phyloP scores from a whole-genome alignment of 2,329 filamentous ascomycete genomes.

The Saccharata proteae region DNA sequence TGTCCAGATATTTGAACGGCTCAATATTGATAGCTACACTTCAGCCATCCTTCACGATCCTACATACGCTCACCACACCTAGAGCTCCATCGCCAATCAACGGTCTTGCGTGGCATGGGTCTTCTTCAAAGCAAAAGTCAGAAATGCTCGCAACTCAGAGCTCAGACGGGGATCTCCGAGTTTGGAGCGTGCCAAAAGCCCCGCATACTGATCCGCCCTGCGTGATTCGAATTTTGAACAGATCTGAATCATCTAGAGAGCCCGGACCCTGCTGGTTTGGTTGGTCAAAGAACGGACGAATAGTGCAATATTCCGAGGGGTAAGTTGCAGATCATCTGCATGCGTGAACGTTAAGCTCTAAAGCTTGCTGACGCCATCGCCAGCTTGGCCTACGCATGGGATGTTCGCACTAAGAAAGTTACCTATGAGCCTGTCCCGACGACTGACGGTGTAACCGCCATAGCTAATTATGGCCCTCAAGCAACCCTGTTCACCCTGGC shows the following conservation, averaged over 20 bases:
- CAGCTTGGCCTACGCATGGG: slow-evolving; percentile 45
- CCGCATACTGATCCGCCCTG: slow-evolving; percentile 64
- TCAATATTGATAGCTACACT: slow-evolving; percentile 82
- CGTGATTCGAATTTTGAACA: slow-evolving; percentile 76
- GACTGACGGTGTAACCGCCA: slow-evolving; percentile 63
- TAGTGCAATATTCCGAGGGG: slow-evolving; percentile 86
- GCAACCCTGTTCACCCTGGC: slow-evolving; percentile 89
- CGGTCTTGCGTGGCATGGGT: slow-evolving; percentile 87
- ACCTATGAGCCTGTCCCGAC: slow-evolving; percentile 83
- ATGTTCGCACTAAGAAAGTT: slow-evolving; percentile 95
- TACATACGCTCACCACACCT: slow-evolving; percentile 82
- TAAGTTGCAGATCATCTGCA: slow-evolving; percentile 40
- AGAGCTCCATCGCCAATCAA: slow-evolving; percentile 77
- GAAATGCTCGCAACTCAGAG: slow-evolving; percentile 96
- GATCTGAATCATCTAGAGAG: slow-evolving; percentile 55
- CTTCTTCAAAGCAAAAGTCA: slow-evolving; percentile 88
- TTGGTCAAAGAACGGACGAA: slow-evolving; percentile 96
- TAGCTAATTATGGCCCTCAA: slow-evolving; percentile 80
- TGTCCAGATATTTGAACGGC: slow-evolving; percentile 75
- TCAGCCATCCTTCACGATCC: slow-evolving; percentile 82
- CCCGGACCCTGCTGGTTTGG: slow-evolving; percentile 86
- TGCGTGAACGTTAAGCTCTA: slow-evolving; percentile 8
- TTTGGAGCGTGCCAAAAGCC: slow-evolving; percentile 91
- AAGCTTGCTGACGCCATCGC: slow-evolving; percentile 14
- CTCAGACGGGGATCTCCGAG: slow-evolving; percentile 77